Evolutionary conservation across 306 rosid genomes (phyloP).

Genomic region (Malus domestica): ASM211411v1 NC_041795.1:34853501-34854000

Average conservation of each 20-base stretch:
- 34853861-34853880: neutral
- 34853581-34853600: rapidly evolving
- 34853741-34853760: neutral
- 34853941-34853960: neutral
- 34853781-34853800: neutral
- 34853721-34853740: neutral
- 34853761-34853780: neutral
- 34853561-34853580: rapidly evolving
- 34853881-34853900: neutral
- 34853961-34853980: too few relatives aligned
- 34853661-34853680: rapidly evolving
- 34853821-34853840: neutral
- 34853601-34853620: rapidly evolving
- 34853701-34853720: too few relatives aligned
- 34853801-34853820: neutral
- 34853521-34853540: too few relatives aligned
- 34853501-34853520: too few relatives aligned
- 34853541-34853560: rapidly evolving
- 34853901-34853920: neutral
- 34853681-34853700: too few relatives aligned
- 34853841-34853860: neutral
- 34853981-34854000: too few relatives aligned
- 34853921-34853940: neutral
- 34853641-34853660: too few relatives aligned
- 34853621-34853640: rapidly evolving